Conservation (phyloP, 2,329 filamentous ascomycete species). For the Tolypocladium amazonense region DNA sequence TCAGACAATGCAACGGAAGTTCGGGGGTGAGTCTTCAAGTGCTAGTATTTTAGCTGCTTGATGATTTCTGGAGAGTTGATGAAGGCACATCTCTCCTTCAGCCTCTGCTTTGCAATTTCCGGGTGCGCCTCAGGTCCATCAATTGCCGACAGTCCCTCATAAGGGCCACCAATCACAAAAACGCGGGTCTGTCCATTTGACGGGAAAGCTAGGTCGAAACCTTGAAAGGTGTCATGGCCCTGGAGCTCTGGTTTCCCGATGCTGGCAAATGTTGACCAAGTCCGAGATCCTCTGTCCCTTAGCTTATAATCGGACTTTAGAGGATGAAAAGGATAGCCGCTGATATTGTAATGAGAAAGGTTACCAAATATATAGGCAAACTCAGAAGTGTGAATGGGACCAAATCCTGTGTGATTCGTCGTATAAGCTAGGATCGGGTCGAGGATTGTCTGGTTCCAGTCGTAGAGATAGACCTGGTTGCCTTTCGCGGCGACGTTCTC, state of each 20-base stretch:
- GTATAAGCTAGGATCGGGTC: constrained; percentile 26
- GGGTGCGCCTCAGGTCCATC: constrained; percentile 22
- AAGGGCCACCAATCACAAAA: constrained; percentile 33
- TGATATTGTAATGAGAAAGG: constrained; percentile 29
- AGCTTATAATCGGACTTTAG: constrained; percentile 28
- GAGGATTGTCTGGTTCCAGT: constrained; percentile 44
- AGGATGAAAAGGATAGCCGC: constrained; percentile 23
- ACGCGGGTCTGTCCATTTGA: constrained; percentile 15
- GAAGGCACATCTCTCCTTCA: constrained; percentile 35
- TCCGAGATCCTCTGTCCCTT: constrained; percentile 25
- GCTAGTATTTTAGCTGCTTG: constrained; percentile 27
- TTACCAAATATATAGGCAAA: constrained; percentile 42
- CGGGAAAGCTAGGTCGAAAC: constrained; percentile 27
- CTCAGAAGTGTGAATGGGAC: constrained; percentile 40
- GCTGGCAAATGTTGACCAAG: constrained; percentile 36
- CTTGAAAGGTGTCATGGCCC: constrained; percentile 25
- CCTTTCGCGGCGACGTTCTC: constrained; percentile 23
- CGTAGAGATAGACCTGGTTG: constrained; percentile 34
- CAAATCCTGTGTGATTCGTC: constrained; percentile 25
- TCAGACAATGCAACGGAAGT: no score
- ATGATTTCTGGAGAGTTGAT: constrained; percentile 34
- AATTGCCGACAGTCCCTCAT: constrained; percentile 29
- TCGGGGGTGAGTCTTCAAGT: not conserved
- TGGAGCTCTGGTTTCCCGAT: constrained; percentile 21
- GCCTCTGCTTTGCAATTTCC: constrained; percentile 26